Base-by-base conservation (phyloP, 148 eudicot species). In the Beta vulgaris region DNA sequence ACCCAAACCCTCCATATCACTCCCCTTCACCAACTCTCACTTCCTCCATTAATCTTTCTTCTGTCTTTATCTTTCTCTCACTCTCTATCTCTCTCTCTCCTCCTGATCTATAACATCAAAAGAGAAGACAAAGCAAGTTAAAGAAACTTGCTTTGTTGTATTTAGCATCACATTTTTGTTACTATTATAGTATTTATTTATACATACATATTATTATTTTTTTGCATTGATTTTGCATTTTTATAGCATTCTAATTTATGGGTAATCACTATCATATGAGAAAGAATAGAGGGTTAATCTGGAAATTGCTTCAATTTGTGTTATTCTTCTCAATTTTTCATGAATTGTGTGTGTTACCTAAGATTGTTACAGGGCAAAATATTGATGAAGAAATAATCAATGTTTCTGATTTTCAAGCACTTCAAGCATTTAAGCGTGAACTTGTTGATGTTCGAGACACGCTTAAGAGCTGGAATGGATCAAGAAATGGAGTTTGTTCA, bases 391-490 rank as follows among this genome's bases (percentile, higher is more conserved):
- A 83, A 6, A 23, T 68, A 19, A 72, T 90, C 48, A 85, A 83
- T 0, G 57, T 78, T 13, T 32, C 84, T 8, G 96, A 93, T 61
- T 87, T 74, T 72, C 86, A 85, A 84, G 82, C 91, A 1, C 84
- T 93, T 10, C 63, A 43, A 26, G 89, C 91, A 23, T 14, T 93
- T 25, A 87, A 91, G 60, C 85, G 72, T 0, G 90, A 88, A 18
- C 54, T 92, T 0, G 51, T 85, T 2, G 96, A 88, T 43, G 68
- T 67, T 0, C 80, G 78, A 35, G 87, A 88, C 34, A 73, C 83
- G 25, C 70, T 93, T 8, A 70, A 68, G 29, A 90, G 86, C 88
- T 91, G 97, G 93, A 88, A 88, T 46, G 85, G 83, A 23, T 79
- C 76, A 21, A 77, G 84, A 21, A 14, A 3, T 61, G 86, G 82